Conservation (phyloP, 345 rosid genomes). For the Geranium brycei region DNA sequence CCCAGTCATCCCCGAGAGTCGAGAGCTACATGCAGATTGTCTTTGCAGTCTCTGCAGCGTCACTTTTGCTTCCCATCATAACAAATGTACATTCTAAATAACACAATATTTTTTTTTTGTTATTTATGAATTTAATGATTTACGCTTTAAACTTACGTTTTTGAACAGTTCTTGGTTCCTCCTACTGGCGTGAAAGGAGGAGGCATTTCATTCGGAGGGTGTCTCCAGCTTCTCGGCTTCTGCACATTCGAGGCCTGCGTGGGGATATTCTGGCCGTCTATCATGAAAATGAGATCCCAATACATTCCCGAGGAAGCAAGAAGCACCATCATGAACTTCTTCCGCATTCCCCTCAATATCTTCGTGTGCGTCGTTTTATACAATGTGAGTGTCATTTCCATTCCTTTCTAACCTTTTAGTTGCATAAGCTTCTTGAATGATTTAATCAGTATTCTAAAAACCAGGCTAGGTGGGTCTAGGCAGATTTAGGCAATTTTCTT, state of each 20-base stretch:
- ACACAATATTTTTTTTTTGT: not conserved
- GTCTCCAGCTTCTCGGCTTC: conserved; percentile 75
- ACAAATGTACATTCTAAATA: conserved; percentile 39
- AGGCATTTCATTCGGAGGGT: conserved; percentile 58
- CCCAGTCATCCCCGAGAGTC: conserved; percentile 57
- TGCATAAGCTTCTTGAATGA: not conserved
- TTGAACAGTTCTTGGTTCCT: conserved; percentile 49
- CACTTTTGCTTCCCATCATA: conserved; percentile 70
- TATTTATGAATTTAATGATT: not conserved
- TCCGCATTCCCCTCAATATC: conserved; percentile 87
- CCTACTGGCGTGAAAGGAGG: conserved; percentile 63
- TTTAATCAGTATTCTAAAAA: not conserved
- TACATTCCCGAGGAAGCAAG: conserved; percentile 97
- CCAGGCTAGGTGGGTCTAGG: no score
- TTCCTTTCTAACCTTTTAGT: not conserved
- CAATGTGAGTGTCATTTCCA: conserved; percentile 38
- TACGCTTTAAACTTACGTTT: conserved; percentile 6
- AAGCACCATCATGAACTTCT: conserved; percentile 97
- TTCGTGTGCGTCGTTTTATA: conserved; percentile 82
- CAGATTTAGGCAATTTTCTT: no score
- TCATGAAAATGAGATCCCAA: conserved; percentile 98
- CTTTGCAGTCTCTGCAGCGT: conserved; percentile 50
- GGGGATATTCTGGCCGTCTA: conserved; percentile 94
- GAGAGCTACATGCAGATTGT: conserved; percentile 94
- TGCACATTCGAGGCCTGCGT: conserved; percentile 93